These are phyloP conservation scores for Puccinia polysora DNA, from an alignment of 1,284 basidiomycete genomes.

Conservation along the genomic window DNA sequence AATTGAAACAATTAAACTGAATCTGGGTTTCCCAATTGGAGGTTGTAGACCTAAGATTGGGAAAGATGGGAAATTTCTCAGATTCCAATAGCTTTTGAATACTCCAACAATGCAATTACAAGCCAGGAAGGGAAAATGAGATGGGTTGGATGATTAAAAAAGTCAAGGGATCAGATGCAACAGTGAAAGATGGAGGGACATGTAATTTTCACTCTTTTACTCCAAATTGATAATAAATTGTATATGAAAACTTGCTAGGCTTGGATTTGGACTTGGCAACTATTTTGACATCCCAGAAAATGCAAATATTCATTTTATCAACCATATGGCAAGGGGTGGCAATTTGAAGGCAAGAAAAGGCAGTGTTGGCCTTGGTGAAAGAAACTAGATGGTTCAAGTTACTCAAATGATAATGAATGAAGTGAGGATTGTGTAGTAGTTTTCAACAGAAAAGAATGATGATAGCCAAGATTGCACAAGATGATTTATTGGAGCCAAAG, in stretches of 20 bases:
- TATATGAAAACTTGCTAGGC: not conserved
- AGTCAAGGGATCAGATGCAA: not conserved
- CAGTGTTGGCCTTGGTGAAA: conserved; percentile 58
- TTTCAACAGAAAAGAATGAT: no score
- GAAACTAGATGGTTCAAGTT: no score
- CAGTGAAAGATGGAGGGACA: not conserved
- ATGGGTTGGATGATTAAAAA: not conserved
- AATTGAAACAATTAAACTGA: not conserved
- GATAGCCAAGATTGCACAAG: no score
- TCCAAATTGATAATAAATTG: not conserved
- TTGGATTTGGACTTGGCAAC: not conserved
- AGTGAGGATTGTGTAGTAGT: no score
- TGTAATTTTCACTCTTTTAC: not conserved
- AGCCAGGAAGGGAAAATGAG: not conserved
- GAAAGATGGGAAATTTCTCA: not conserved
- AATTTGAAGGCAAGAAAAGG: conserved; percentile 57
- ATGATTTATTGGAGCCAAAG: no score
- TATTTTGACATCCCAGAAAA: conserved; percentile 45
- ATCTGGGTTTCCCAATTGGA: not conserved
- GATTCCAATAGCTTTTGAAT: conserved; percentile 8
- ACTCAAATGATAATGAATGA: no score
- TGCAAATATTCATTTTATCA: conserved; percentile 53
- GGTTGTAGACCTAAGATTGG: not conserved
- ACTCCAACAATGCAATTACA: not conserved
- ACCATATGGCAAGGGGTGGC: conserved; percentile 56